These are phyloP conservation scores for Domatiomyces catenatus DNA, from an alignment of 2,329 filamentous ascomycete species.

Conservation along the genomic window DNA sequence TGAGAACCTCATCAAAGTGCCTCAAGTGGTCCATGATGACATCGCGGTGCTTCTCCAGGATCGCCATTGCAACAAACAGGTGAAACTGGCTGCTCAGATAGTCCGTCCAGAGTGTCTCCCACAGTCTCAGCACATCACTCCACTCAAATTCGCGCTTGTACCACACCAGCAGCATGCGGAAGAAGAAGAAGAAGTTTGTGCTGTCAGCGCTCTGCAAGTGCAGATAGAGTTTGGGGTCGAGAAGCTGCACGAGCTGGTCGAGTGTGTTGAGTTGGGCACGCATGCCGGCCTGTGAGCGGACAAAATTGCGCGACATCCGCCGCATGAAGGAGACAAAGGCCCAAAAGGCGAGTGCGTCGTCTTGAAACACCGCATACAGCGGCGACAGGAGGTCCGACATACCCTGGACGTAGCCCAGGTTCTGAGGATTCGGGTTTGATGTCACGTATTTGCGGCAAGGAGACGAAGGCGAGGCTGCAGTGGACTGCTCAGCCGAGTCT, in stretches of 20 bases:
- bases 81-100: conserved; percentile 80
- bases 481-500: not conserved
- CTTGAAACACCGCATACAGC: conserved; percentile 92
- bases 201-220: conserved; percentile 82
- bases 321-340: conserved; percentile 93
- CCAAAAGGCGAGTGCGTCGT: conserved; percentile 95
- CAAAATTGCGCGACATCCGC: conserved; percentile 92
- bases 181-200: conserved; percentile 99
- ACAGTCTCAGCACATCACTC: conserved; percentile 69
- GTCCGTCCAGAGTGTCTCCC: conserved; percentile 93
- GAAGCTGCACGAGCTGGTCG: conserved; percentile 87
- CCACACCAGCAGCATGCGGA: conserved; percentile 93
- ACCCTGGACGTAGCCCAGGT: conserved; percentile 91
- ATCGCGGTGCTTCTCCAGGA: conserved; percentile 87
- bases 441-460: conserved; percentile 6
- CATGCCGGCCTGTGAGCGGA: conserved; percentile 94
- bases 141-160: conserved; percentile 96
- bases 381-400: conserved; percentile 96
- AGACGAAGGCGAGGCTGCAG: conserved; percentile 1
- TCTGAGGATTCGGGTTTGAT: conserved; percentile 32
- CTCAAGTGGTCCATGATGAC: conserved; percentile 90
- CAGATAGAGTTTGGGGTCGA: conserved; percentile 86
- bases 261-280: conserved; percentile 75
- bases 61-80: conserved; percentile 82
- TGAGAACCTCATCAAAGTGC: conserved; percentile 92